Base-by-base conservation (phyloP, 2,329 filamentous ascomycete species). In the Graphilbum sp. region DNA sequence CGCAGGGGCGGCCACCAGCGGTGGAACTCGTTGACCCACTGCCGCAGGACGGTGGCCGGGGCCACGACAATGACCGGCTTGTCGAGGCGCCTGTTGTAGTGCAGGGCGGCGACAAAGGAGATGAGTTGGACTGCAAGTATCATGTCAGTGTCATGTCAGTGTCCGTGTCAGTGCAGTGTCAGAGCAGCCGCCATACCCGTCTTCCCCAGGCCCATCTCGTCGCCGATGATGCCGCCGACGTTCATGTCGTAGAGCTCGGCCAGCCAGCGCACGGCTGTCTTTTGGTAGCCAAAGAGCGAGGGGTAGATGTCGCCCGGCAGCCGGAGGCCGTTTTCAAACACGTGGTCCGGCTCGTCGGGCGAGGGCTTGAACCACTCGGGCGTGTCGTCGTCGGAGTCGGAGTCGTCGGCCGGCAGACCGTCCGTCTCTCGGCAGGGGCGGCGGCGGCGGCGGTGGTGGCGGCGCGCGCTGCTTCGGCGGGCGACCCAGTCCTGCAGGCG, bases 161-260 rank as follows among this genome's bases (percentile, higher is more conserved):
- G n/a, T n/a, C n/a, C n/a, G n/a, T n/a, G n/a, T n/a, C n/a, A n/a
- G n/a, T n/a, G n/a, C n/a, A 9, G 4, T 18, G 36, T 49, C n/a
- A 48, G 46, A 29, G 4, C 20, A 32, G n/a, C n/a, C n/a, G n/a
- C 10, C 43, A 37, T 46, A 55, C 54, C 54, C 4, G 90, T 98
- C 60, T 98, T 98, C 4, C 90, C 90, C n/a, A 98, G 62, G 1
- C 92, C 90, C 90, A 98, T 98, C 57, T 98, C 90, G 52, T 98
- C 90, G 6, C 88, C 90, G 30, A 98, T 72, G 38, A 98, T 96
- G 3, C 90, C 90, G 19, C 90, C 90, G 5, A 94, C 86, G 43
- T 80, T 73, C 53, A 95, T 86, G 40, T 77, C 75, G 53, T 93
- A 88, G 3, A 98, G 64, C 55, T 98, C 88, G 54, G 85, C 86